Base-by-base conservation (phyloP, 768 basidiomycete genomes). In the Exidia glandulosa region DNA sequence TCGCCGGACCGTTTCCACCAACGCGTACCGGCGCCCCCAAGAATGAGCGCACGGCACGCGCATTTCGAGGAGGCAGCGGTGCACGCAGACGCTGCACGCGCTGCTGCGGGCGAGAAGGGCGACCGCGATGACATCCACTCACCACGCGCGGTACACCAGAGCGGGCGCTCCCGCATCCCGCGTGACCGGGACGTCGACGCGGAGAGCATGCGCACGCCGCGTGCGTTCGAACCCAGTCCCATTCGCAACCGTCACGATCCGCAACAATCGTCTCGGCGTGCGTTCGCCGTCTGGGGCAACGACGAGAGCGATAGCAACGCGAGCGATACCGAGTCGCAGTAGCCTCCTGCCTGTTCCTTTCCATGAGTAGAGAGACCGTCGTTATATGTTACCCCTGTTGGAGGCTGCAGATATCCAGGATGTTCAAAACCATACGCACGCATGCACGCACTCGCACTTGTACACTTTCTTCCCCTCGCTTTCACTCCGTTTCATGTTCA, bases 261-360 rank as follows among this genome's bases (percentile, higher is more conserved):
- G n/a, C n/a, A n/a, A n/a, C n/a, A n/a, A n/a, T n/a, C n/a, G 36
- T 72, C 56, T 57, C 65, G 50, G 66, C 76, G 82, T 34, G 85
- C 87, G 7, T 93, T 93, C 66, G 90, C 91, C 23, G 88, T 89
- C 12, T 90, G 84, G 82, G 91, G 90, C 0, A 86, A 90, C 41
- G 90, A 93, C 67, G 90, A 92, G 71, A 91, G 87, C 59, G 90
- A 93, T 65, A 89, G 87, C 68, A 86, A 85, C 66, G 78, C 88
- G 14, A 90, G 88, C 63, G 89, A 90, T 66, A 84, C 79, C 57
- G 85, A 86, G 60, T 67, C 66, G 41, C 10, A 48, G 23, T 32
- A 58, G n/a, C 25, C 14, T 16, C 31, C 30, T 56, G 7, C 10
- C 16, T 10, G 7, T 12, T 31, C 7, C 31, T 10, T 56, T 25